Base-by-base conservation (phyloP, 345 rosid genomes). In the Eucalyptus erythrocorys region DNA sequence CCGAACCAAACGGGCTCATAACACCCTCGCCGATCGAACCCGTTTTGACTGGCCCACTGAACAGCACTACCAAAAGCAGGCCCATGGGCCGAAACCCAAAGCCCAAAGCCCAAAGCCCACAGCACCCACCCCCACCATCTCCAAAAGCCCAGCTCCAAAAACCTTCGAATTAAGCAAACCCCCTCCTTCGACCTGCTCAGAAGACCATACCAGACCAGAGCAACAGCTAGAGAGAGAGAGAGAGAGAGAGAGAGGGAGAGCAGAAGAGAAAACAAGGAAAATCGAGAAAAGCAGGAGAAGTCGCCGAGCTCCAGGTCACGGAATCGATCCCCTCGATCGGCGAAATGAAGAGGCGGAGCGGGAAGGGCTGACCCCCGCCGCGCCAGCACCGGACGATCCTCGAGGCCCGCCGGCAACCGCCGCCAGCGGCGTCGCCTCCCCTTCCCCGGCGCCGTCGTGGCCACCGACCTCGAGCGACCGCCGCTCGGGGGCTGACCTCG, bases 121-220 rank as follows among this genome's bases (percentile, higher is more conserved):
- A 24, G 9, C 2, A 1, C 2, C 80, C 10, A 0, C 26, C 26
- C 3, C 7, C 42, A 9, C 45, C 27, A 5, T 40, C 13, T 37
- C 27, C 14, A 76, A 37, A 37, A 40, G 82, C 82, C 27, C 82
- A 21, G 1, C 47, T 76, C 47, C 47, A 5, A 5, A 71, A 37
- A 10, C 82, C 47, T 10, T 21, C 47, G 47, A 21, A 76, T 10
- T 21, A 37, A 21, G 68, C 68, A 13, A 59, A 26, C 43, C 42
- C 24, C 45, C 15, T 19, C 81, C 81, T 10, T 64, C 82, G 27
- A 37, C 42, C 47, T 5, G 82, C 47, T 76, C 82, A 37, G 81
- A 19, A 55, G 24, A 13, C 47, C 47, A 51, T 24, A 51, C 24
- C 57, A 51, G 26, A 51, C 57, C 80, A 8, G 43, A 68, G 80